Base-by-base conservation (phyloP, 805 yeast genomes). In the Cyberlindnera xylosilytica region DNA sequence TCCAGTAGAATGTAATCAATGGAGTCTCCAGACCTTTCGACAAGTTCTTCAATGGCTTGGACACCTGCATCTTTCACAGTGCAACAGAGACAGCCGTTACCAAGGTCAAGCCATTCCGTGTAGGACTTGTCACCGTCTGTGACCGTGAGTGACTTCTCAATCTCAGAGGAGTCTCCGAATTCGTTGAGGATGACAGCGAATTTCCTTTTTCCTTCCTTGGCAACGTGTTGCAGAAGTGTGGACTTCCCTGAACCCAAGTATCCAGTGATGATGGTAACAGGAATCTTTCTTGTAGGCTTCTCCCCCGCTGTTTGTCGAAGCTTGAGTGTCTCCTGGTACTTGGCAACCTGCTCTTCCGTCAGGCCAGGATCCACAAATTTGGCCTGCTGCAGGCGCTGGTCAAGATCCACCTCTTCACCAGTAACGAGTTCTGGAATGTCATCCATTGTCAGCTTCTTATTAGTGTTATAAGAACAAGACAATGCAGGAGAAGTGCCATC, bases 1-100 rank as follows among this genome's bases (percentile, higher is more conserved):
- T 93, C 99, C 40, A 93, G 67, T 19, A 93, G 61, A n/a, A 93
- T 89, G 58, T 91, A 85, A 63, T 93, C 99, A 39, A 91, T 89
- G 39, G 74, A 74, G 24, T 78, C 82, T 6, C 81, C 83, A 24
- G 82, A 74, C 39, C 81, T 74, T 23, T 79, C 82, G 46, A 91
- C 81, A 52, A 93, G 74, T 44, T 87, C 78, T 61, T 93, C 99
- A 41, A 93, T 89, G 0, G 99, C 99, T 32, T 84, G 73, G 1
- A 93, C 97, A 4, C 99, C 99, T 42, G 82, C 85, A 61, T 90
- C 97, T 59, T 88, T 89, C 26, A 95, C 96, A 0, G 98, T 87
- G 58, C 99, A 93, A 60, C 99, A 93, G 30, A 93, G 70, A 62
- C 99, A 93, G 2, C 99, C 99, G 58, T 93, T 93, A 1, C 97